phyloP scores from a whole-genome alignment of 164 flowering plant genomes.

The Tetracentron sinense region DNA sequence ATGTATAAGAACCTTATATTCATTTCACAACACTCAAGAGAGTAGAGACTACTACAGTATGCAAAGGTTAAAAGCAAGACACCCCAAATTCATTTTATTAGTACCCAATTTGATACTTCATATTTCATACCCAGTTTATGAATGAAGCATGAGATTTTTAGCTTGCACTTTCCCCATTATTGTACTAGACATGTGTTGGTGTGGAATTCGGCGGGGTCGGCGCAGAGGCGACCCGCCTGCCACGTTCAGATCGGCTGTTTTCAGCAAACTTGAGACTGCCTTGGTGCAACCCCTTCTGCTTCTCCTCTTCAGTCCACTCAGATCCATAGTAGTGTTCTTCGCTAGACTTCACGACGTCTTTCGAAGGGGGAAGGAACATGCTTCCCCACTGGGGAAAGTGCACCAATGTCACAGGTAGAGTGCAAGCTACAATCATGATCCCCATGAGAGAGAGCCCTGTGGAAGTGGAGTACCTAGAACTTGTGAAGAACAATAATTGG shows the following conservation, averaged over 20 bases:
- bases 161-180: no score
- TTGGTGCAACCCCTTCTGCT: conserved; percentile 48
- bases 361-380: conserved; percentile 66
- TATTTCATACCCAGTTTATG: no score
- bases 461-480: conserved; percentile 41
- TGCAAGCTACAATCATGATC: conserved; percentile 51
- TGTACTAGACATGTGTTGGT: conserved; percentile 35
- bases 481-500: conserved; percentile 63
- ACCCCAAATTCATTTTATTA: no score
- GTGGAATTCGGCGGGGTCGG: conserved; percentile 50
- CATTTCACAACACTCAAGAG: no score
- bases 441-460: conserved; percentile 67
- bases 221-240: conserved; percentile 37
- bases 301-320: conserved; percentile 71
- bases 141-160: no score
- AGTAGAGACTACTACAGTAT: no score
- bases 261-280: conserved; percentile 67
- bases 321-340: conserved; percentile 55
- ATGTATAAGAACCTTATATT: no score
- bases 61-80: no score
- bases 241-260: conserved; percentile 66
- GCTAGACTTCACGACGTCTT: conserved; percentile 22
- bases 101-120: no score
- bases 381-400: conserved; percentile 92
- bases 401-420: conserved; percentile 51